Base-by-base conservation (phyloP, 2,329 filamentous ascomycete genomes). In the Lasiodiplodia sp. region DNA sequence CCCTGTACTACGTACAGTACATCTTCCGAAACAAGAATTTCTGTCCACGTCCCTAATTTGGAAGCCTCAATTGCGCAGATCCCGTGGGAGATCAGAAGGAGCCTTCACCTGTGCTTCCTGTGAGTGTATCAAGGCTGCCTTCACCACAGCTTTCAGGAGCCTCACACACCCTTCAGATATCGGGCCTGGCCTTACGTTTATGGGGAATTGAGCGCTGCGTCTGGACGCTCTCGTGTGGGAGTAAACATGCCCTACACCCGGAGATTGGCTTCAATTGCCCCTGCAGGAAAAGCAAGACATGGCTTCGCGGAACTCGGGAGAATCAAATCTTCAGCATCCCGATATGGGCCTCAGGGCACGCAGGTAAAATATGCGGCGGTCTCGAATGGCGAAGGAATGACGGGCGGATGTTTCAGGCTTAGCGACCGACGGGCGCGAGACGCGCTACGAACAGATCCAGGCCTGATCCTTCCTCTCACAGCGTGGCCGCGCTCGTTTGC, bases 361-460 rank as follows among this genome's bases (percentile, higher is more conserved):
- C n/a, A 21, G 21, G 18, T 28, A 23, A 28, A 40, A 18, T 6
- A 23, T 8, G 31, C 31, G 28, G 12, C 60, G 31, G 44, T 64
- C 60, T 64, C 28, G 44, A 64, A 49, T 51, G 44, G 38, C 40
- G 58, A 51, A 14, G 28, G 31, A 51, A 38, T 38, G 23, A 38
- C 49, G 60, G 55, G 60, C 18, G 44, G 28, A 23, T 52, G 60
- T 64, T 64, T 64, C 60, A 49, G 47, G n/a, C 6, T 34, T 64
- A 38, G 60, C 31, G 60, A 38, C 60, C 47, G 60, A 10, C 58
- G 47, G 47, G 31, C 38, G 40, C 47, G 57, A 49, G 57, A 62
- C 25, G 44, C 23, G 25, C 21, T 21, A 11, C 14, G 28, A 21
- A 38, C 60, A 16, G 60, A 52, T 23, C 16, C 28, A 52, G 44